These are phyloP conservation scores for Gliomastix tumulicola DNA, from an alignment of 2,329 filamentous ascomycete species.

Conservation along the genomic window DNA sequence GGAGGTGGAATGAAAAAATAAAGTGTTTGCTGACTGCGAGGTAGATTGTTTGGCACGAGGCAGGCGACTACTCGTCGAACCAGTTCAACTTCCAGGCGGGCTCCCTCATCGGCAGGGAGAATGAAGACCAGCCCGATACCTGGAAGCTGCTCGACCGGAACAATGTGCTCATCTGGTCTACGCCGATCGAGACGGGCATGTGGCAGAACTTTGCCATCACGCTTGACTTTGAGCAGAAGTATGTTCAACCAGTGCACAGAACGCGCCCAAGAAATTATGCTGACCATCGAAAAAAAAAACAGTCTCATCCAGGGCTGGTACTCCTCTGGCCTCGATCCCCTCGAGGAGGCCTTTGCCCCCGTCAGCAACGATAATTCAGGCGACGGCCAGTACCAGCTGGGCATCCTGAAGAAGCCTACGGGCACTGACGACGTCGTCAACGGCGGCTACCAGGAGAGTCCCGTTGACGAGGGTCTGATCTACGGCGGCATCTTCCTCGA, in stretches of 20 bases:
- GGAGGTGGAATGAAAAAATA: too few relatives aligned
- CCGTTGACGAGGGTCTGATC: conserved; percentile 44
- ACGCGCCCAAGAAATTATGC: neutral
- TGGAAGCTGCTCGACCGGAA: conserved; percentile 40
- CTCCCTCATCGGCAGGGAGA: conserved; percentile 35
- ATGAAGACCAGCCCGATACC: conserved; percentile 25
- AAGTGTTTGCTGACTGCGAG: too few relatives aligned
- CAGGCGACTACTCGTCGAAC: conserved; percentile 37
- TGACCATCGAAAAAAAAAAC: neutral
- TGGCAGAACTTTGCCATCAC: conserved; percentile 59
- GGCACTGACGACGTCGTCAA: conserved; percentile 37
- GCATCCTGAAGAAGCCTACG: conserved; percentile 54
- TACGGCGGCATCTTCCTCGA: conserved; percentile 47
- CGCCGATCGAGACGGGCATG: conserved; percentile 37
- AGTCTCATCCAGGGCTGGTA: conserved; percentile 53
- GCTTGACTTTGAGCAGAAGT: conserved; percentile 50
- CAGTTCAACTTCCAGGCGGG: conserved; percentile 50
- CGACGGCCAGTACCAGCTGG: conserved; percentile 55
- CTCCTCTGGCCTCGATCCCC: conserved; percentile 36
- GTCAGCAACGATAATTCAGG: conserved; percentile 45
- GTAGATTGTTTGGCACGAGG: conserved; percentile 45
- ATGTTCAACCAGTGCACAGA: conserved; percentile 12
- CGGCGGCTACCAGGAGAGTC: conserved; percentile 37
- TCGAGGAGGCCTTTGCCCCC: conserved; percentile 37
- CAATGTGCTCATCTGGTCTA: conserved; percentile 42